phyloP scores from a whole-genome alignment of 129 eudicot genomes.

The Artemisia annua region DNA sequence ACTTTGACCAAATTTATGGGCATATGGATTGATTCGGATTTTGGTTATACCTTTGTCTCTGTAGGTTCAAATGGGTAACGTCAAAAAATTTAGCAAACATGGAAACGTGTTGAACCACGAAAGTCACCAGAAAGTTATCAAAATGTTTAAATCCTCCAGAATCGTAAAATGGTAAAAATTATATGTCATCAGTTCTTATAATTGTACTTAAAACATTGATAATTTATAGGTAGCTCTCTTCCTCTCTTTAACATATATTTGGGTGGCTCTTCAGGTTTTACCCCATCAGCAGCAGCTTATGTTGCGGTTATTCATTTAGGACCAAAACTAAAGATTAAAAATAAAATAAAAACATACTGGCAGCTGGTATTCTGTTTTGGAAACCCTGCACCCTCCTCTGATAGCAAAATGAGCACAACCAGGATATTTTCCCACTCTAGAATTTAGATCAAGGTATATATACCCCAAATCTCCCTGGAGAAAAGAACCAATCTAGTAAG shows the following conservation, averaged over 20 bases:
- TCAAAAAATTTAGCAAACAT: too few relatives aligned
- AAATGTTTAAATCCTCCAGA: neutral
- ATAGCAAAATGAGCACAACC: conserved; percentile 96
- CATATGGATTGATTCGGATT: neutral
- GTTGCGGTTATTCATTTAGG: neutral
- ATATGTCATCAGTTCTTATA: neutral
- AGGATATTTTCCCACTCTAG: conserved; percentile 84
- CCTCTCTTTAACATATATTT: neutral
- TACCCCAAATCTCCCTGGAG: conserved; percentile 92
- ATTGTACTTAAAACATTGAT: neutral
- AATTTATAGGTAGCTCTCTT: neutral
- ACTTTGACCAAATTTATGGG: neutral
- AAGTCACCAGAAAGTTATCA: neutral
- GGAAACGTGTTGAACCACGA: too few relatives aligned
- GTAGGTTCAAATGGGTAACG: too few relatives aligned
- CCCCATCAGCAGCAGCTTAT: conserved; percentile 12
- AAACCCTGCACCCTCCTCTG: conserved; percentile 84
- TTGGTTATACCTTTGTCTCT: neutral
- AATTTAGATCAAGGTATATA: conserved; percentile 87
- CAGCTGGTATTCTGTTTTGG: conserved; percentile 83
- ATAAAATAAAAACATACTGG: conserved; percentile 58
- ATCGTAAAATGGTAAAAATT: neutral
- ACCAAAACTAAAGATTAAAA: neutral
- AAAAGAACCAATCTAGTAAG: neutral
- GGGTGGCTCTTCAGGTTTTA: conserved; percentile 16